Conservation (phyloP, 176 grass and related monocot genomes). For the Bromus sterilis region DNA sequence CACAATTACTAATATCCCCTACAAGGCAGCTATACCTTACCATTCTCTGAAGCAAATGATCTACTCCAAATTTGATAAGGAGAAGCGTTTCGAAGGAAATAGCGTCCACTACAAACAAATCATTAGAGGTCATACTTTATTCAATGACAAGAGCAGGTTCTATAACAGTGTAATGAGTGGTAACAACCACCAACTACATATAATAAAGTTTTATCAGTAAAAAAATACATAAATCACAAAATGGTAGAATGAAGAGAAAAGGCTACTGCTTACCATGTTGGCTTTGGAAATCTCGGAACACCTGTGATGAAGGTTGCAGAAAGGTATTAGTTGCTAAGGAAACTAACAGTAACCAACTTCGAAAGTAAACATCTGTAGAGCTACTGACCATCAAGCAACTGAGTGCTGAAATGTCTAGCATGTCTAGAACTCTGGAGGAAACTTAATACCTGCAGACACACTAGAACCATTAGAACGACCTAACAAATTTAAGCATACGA, state of each 20-base stretch:
- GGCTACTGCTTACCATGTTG: constrained; percentile 29
- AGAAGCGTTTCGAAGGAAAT: constrained; percentile 52
- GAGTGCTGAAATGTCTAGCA: constrained; percentile 53
- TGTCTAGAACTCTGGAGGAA: constrained; percentile 36
- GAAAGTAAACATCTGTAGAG: constrained; percentile 13
- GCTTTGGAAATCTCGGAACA: constrained; percentile 20
- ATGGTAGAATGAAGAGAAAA: not conserved
- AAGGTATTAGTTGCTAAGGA: constrained; percentile 2
- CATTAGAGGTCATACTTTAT: not conserved
- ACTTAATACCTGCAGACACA: constrained; percentile 37
- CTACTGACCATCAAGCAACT: constrained; percentile 54
- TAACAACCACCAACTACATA: not conserved
- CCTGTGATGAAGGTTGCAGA: constrained; percentile 18
- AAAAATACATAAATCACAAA: not conserved
- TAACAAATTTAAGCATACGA: not conserved
- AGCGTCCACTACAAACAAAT: constrained; percentile 14
- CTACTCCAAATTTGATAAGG: constrained; percentile 59
- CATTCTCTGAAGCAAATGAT: constrained; percentile 59
- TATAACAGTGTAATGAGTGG: not conserved
- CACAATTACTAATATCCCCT: not conserved
- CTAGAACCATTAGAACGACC: not conserved
- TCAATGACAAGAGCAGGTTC: not conserved
- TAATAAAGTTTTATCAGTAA: not conserved
- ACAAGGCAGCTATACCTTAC: constrained; percentile 29
- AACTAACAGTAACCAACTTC: not conserved